Conservation (phyloP, 257 asterid genomes). For the Handroanthus guayacan region DNA sequence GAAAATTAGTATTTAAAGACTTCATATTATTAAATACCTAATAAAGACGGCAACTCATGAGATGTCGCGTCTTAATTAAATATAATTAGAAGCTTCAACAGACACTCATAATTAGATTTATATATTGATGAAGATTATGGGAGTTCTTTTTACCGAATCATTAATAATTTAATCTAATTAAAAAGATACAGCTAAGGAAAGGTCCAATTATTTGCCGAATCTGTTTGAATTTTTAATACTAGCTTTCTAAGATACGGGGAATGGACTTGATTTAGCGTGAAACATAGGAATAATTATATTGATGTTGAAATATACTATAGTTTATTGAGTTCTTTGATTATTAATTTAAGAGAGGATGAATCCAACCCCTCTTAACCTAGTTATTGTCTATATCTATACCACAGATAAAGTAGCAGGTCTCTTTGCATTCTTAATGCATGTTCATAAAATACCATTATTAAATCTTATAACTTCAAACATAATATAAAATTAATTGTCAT, state of each 20-base stretch:
- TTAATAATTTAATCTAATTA: background rate
- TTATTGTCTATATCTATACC: too few species aligned
- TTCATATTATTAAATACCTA: too few species aligned
- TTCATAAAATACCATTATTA: too few species aligned
- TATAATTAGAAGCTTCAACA: background rate
- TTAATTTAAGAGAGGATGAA: background rate
- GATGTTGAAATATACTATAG: background rate
- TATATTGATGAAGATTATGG: background rate
- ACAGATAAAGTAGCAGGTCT: too few species aligned
- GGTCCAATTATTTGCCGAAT: constrained; percentile 36
- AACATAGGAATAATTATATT: background rate
- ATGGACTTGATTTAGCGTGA: constrained; percentile 3
- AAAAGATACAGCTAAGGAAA: constrained; percentile 17
- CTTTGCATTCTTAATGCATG: too few species aligned
- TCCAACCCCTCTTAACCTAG: too few species aligned
- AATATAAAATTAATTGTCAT: too few species aligned
- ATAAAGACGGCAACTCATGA: too few species aligned
- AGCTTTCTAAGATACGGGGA: constrained; percentile 31
- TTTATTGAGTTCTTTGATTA: background rate
- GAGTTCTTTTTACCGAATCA: background rate
- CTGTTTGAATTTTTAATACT: constrained; percentile 3
- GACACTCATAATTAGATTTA: constrained; percentile 6
- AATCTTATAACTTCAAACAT: too few species aligned
- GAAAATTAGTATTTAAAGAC: too few species aligned
- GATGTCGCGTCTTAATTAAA: background rate